These are phyloP conservation scores for Stylonectria norvegica DNA, from an alignment of 2,329 filamentous ascomycete species.

Conservation along the genomic window DNA sequence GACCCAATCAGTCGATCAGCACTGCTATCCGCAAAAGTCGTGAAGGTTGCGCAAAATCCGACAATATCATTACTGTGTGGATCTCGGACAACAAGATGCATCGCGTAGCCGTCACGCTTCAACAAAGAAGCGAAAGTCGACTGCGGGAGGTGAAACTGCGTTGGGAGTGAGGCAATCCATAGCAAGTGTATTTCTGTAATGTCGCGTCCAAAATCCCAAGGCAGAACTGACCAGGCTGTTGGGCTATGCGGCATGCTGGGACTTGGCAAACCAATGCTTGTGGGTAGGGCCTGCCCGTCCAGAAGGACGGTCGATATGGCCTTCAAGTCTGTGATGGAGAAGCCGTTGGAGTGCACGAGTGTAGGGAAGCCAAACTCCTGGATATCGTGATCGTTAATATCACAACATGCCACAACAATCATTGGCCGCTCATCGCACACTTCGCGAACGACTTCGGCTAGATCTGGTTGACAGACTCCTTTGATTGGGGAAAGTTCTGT, in stretches of 20 bases:
- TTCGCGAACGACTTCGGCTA: constrained; percentile 44
- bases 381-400: constrained; percentile 37
- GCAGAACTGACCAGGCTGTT: constrained; percentile 40
- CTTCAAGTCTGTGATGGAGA: constrained; percentile 45
- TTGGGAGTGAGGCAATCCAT: constrained; percentile 44
- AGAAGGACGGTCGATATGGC: constrained; percentile 52
- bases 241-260: constrained; percentile 20
- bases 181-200: constrained; percentile 41
- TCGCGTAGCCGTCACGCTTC: constrained; percentile 52
- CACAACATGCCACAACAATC: constrained; percentile 52
- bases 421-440: constrained; percentile 48
- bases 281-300: constrained; percentile 30
- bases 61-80: constrained; percentile 40
- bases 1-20: constrained; percentile 54
- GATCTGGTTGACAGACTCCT: constrained; percentile 49
- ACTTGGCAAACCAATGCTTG: constrained; percentile 3
- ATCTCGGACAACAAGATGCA: constrained; percentile 55
- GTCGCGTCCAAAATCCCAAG: constrained; percentile 40
- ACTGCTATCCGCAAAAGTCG: constrained; percentile 52
- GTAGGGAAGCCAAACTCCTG: constrained; percentile 47
- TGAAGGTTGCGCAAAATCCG: constrained; percentile 60
- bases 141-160: constrained; percentile 43
- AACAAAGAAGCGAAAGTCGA: constrained; percentile 45
- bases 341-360: constrained; percentile 48
- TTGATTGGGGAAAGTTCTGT: constrained; percentile 45